Evolutionary conservation across 1,284 basidiomycete genomes (phyloP).

Genomic region (Sporisorium sorghi): DNA sequence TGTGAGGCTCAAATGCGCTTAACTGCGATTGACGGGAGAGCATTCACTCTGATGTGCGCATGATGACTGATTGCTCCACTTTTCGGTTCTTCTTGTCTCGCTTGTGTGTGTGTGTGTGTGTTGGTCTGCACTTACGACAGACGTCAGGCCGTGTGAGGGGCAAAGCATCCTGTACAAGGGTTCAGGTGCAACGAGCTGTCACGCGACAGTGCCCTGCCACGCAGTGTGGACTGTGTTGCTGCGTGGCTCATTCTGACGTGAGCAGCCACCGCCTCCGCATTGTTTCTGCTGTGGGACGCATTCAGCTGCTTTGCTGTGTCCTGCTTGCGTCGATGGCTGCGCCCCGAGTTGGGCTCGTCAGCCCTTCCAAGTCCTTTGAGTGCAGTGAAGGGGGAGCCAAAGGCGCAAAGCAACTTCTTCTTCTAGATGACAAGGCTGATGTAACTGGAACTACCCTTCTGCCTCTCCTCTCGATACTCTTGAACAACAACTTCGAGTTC

Average conservation of each 20-base stretch:
- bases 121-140: too few species aligned
- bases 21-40: too few species aligned
- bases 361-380: background rate
- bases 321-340: background rate
- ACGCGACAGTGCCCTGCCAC: constrained; percentile 12
- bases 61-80: constrained; percentile 15
- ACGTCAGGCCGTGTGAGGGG: background rate
- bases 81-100: too few species aligned
- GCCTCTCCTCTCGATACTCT: background rate
- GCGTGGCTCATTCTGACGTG: constrained; percentile 17
- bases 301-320: background rate
- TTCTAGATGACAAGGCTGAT: constrained; percentile 2
- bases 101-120: background rate
- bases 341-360: background rate
- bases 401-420: background rate
- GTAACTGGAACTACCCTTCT: background rate
- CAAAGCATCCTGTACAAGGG: background rate
- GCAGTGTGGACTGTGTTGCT: background rate
- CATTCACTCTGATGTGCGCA: too few species aligned
- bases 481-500: background rate
- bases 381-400: too few species aligned
- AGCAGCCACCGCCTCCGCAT: constrained; percentile 9
- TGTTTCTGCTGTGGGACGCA: background rate
- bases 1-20: too few species aligned
- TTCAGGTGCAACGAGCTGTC: constrained; percentile 3